phyloP scores from a whole-genome alignment of 75 land plant species.

The Chamaecyparis obtusa region DNA sequence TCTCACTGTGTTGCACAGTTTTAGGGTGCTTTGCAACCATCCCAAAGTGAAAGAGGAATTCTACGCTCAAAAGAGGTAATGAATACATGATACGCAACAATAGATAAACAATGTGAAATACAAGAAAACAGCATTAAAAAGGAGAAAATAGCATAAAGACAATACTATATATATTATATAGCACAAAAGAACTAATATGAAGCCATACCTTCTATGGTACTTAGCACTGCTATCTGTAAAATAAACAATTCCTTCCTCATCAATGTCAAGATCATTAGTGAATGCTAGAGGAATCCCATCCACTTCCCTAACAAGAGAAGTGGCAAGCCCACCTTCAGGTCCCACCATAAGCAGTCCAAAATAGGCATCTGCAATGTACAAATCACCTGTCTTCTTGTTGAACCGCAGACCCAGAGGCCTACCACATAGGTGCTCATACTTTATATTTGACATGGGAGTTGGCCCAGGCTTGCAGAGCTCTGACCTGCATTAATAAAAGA shows the following conservation, averaged over 20 bases:
- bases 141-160: neutral
- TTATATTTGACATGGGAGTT: constrained; percentile 38
- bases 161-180: neutral
- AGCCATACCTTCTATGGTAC: constrained; percentile 70
- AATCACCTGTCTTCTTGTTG: constrained; percentile 76
- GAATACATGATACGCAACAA: neutral
- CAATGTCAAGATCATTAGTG: constrained; percentile 26
- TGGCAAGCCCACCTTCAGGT: constrained; percentile 87
- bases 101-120: neutral
- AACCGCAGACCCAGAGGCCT: constrained; percentile 87
- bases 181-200: neutral
- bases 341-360: constrained; percentile 83
- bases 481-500: constrained; percentile 38
- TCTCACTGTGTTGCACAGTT: neutral
- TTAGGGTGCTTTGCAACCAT: neutral
- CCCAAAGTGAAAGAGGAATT: neutral
- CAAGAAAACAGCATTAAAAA: neutral
- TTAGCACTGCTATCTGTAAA: constrained; percentile 24
- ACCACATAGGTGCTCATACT: constrained; percentile 86
- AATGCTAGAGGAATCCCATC: constrained; percentile 77
- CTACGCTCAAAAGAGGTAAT: neutral
- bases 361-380: constrained; percentile 96
- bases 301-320: constrained; percentile 61
- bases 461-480: constrained; percentile 57
- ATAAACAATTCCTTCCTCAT: constrained; percentile 15